Percentiles rank a stretch among this genome's conserved stretches.
phyloP scores from a whole-genome alignment of 2,329 filamentous ascomycete species.

The Remersonia thermophila region DNA sequence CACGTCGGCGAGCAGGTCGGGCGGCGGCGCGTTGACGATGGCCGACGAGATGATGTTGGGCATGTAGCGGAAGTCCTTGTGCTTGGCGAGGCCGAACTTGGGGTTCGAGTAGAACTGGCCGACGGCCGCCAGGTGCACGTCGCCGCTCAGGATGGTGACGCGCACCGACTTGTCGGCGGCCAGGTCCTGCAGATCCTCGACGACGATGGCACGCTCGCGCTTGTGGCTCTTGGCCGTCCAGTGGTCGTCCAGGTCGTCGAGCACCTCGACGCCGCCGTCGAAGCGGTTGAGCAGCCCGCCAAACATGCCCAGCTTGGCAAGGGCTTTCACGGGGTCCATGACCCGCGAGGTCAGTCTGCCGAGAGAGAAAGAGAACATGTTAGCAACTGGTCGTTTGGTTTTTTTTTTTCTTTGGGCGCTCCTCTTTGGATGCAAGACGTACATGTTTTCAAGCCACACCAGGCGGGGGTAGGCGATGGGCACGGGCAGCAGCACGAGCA shows the following conservation, averaged over 20 bases:
- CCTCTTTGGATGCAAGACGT: slow-evolving; percentile 27
- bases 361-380: slow-evolving; percentile 40
- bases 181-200: slow-evolving; percentile 85
- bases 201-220: slow-evolving; percentile 69
- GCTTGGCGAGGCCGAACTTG: slow-evolving; percentile 66
- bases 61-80: slow-evolving; percentile 93
- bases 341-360: slow-evolving; percentile 64
- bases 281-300: slow-evolving; percentile 77
- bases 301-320: slow-evolving; percentile 70
- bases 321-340: slow-evolving; percentile 80
- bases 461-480: slow-evolving; percentile 70
- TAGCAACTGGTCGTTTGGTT: no score
- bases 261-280: slow-evolving; percentile 80
- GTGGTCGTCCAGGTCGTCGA: slow-evolving; percentile 89
- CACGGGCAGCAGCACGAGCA: slow-evolving; percentile 77
- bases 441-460: slow-evolving; percentile 62
- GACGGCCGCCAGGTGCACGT: slow-evolving; percentile 84
- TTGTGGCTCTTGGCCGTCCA: slow-evolving; percentile 97
- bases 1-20: slow-evolving; percentile 77
- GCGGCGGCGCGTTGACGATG: slow-evolving; percentile 84
- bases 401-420: no score
- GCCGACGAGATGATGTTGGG: slow-evolving; percentile 88
- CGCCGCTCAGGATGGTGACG: slow-evolving; percentile 83
- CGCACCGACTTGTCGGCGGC: slow-evolving; percentile 86
- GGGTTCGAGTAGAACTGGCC: slow-evolving; percentile 93